Conservation (phyloP, 176 grass and related monocot species). For the Urochloa ruziziensis region DNA sequence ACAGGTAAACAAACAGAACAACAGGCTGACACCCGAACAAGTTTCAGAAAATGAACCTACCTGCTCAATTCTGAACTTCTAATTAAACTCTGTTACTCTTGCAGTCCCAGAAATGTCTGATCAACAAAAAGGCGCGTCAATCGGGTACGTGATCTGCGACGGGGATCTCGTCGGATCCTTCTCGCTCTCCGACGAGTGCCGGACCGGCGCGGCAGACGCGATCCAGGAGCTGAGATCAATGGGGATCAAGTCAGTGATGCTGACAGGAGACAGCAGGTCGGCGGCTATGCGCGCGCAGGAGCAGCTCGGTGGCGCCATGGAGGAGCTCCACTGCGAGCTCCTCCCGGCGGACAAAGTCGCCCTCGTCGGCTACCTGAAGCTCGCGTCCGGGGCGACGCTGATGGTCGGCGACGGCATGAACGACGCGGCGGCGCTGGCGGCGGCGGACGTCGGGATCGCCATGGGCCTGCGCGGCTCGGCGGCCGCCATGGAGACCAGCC, state of each 20-base stretch:
- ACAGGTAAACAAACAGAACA: slow-evolving; percentile 21
- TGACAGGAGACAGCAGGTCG: slow-evolving; percentile 63
- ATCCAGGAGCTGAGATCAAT: slow-evolving; percentile 55
- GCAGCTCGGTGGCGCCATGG: slow-evolving; percentile 38
- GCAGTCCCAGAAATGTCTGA: slow-evolving; percentile 13
- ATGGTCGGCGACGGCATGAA: slow-evolving; percentile 91
- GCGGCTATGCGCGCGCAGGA: slow-evolving; percentile 48
- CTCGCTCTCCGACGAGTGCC: slow-evolving; percentile 53
- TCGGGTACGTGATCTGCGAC: slow-evolving; percentile 60
- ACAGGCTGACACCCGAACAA: neutral
- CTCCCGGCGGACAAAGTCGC: slow-evolving; percentile 69
- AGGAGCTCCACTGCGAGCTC: slow-evolving; percentile 60
- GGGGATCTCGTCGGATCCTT: slow-evolving; percentile 27
- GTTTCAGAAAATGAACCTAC: neutral
- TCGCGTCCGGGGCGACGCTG: slow-evolving; percentile 33
- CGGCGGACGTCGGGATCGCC: slow-evolving; percentile 58
- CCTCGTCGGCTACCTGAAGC: slow-evolving; percentile 34
- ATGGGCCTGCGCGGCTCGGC: slow-evolving; percentile 73
- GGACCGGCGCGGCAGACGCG: slow-evolving; percentile 48
- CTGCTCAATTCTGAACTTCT: neutral
- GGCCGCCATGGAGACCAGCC: slow-evolving; percentile 65
- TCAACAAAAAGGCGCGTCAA: slow-evolving; percentile 30
- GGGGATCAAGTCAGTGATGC: slow-evolving; percentile 65
- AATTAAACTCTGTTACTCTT: neutral
- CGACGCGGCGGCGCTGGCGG: slow-evolving; percentile 69